Conservation (phyloP, 495 filamentous ascomycete species). For the Penicillium goetzii region DNA sequence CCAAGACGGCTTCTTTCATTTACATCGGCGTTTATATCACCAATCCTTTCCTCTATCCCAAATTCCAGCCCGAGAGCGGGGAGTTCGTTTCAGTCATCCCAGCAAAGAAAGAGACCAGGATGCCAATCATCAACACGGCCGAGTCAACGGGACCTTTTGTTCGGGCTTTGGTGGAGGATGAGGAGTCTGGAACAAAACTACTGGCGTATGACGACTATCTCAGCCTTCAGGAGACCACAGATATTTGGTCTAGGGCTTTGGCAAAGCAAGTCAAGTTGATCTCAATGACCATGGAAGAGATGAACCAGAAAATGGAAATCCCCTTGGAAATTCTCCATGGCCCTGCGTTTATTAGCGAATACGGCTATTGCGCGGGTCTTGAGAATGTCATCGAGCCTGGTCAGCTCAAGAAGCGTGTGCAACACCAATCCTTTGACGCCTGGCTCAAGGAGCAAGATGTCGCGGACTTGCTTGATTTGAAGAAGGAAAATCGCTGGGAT, state of each 20-base stretch:
- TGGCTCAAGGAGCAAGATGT: conserved; percentile 6
- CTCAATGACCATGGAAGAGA: conserved; percentile 4
- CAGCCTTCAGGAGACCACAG: background rate
- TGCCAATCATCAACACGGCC: conserved; percentile 3
- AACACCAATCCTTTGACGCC: background rate
- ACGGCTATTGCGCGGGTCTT: background rate
- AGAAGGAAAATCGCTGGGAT: background rate
- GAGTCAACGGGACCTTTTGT: conserved; percentile 1
- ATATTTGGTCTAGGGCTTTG: background rate
- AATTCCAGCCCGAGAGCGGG: background rate
- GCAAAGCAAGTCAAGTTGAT: conserved; percentile 1
- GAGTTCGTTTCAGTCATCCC: background rate
- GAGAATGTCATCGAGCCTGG: conserved; percentile 5
- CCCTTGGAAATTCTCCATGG: background rate
- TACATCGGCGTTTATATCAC: conserved; percentile 1
- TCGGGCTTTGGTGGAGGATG: conserved; percentile 4
- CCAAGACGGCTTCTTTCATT: background rate
- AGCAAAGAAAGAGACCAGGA: conserved; percentile 1
- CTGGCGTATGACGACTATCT: conserved; percentile 6
- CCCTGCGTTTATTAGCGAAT: conserved; percentile 1
- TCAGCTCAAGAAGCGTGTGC: background rate
- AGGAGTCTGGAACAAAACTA: background rate
- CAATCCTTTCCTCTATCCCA: conserved; percentile 1
- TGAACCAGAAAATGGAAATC: background rate
- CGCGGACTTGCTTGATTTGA: background rate